These are phyloP conservation scores for Beauveria asiatica DNA, from an alignment of 2,329 filamentous ascomycete species.

Conservation along the genomic window DNA sequence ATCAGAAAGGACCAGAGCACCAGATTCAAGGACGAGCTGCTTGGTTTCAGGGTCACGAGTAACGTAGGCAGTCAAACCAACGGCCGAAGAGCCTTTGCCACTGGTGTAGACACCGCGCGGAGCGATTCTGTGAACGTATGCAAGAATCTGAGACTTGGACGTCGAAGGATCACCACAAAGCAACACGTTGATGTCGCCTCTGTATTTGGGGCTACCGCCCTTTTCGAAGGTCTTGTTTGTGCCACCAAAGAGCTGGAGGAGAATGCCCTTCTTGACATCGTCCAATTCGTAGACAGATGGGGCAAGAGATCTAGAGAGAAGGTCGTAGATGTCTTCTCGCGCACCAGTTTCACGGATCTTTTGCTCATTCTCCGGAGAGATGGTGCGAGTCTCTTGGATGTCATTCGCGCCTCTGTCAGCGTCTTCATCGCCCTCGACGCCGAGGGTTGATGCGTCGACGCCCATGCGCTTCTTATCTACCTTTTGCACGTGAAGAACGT, in stretches of 20 bases:
- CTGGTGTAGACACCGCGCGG: constrained; percentile 79
- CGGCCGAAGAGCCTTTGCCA: constrained; percentile 71
- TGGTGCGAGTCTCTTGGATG: constrained; percentile 74
- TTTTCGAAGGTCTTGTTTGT: constrained; percentile 98
- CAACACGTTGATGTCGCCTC: constrained; percentile 94
- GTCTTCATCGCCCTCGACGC: constrained; percentile 66
- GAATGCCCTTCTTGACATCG: constrained; percentile 96
- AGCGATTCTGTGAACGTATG: constrained; percentile 96
- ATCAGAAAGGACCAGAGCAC: constrained; percentile 69
- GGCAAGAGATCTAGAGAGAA: constrained; percentile 81
- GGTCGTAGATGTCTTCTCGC: constrained; percentile 83
- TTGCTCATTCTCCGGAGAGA: constrained; percentile 77
- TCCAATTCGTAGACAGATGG: constrained; percentile 97
- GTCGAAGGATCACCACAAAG: constrained; percentile 97
- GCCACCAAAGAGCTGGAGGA: constrained; percentile 92
- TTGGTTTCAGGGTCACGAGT: constrained; percentile 73
- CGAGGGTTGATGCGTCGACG: constrained; percentile 80
- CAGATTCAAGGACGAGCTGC: constrained; percentile 72
- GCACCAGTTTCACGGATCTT: constrained; percentile 76
- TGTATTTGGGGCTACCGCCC: constrained; percentile 88
- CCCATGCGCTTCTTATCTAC: constrained; percentile 93
- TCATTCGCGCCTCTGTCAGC: constrained; percentile 58
- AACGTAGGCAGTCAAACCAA: constrained; percentile 73
- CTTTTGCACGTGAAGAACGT: constrained; percentile 92
- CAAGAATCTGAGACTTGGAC: constrained; percentile 86